phyloP scores from a whole-genome alignment of 2,329 filamentous ascomycete genomes.

The Tolypocladium inflatum region DNA sequence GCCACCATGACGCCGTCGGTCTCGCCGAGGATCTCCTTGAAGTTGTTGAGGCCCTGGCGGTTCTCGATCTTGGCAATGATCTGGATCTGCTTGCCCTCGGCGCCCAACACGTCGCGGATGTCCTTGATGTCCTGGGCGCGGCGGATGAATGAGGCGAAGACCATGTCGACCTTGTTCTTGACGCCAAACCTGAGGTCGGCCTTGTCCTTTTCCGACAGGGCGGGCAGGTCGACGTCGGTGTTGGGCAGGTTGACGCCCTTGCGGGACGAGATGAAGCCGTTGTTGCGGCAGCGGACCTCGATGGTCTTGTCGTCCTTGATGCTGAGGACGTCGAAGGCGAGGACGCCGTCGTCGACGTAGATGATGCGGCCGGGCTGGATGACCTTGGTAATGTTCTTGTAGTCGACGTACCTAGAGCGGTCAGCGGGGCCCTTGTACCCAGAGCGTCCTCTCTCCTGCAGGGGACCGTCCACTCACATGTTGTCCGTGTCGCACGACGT shows the following conservation, averaged over 20 bases:
- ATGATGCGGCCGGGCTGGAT: constrained; percentile 85
- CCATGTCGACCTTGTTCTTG: constrained; percentile 98
- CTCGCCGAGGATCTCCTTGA: constrained; percentile 88
- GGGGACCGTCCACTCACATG: constrained; percentile 55
- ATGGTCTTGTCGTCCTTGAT: constrained; percentile 84
- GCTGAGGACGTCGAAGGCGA: constrained; percentile 88
- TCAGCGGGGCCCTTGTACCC: constrained; percentile 3
- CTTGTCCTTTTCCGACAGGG: constrained; percentile 97
- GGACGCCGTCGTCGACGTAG: constrained; percentile 97
- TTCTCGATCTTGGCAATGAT: constrained; percentile 99
- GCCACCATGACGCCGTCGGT: constrained; percentile 99
- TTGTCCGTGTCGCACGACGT: constrained; percentile 78
- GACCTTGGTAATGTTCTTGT: constrained; percentile 99
- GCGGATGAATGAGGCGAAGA: constrained; percentile 98
- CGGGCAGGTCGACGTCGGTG: constrained; percentile 95
- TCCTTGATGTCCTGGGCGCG: constrained; percentile 84
- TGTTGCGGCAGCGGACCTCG: constrained; percentile 83
- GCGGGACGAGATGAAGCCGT: constrained; percentile 96
- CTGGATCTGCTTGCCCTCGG: constrained; percentile 91
- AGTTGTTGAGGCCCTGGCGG: constrained; percentile 99
- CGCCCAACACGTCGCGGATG: constrained; percentile 84
- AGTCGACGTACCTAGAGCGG: constrained; percentile 74
- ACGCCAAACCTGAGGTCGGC: constrained; percentile 88
- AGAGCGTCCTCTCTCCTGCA: not conserved
- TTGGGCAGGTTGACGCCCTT: constrained; percentile 99